A percentile compares a stretch with the other conserved stretches of the same genome.
Conservation (phyloP, 1,139 yeast species). For the Diutina scorzettiae region DNA sequence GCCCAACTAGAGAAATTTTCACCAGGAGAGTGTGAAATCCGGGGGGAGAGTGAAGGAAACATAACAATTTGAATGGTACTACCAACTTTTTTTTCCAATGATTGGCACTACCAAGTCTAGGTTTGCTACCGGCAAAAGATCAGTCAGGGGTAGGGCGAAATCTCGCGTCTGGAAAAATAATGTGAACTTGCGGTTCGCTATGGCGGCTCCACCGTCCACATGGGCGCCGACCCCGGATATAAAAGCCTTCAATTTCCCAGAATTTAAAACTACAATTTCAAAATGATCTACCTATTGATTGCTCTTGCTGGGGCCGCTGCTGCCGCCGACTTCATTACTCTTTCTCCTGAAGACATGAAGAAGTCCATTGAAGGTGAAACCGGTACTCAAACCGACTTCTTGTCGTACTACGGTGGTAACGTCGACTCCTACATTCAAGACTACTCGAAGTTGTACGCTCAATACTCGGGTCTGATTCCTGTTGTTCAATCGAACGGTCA, state of each 20-base stretch:
- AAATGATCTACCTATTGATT: slow-evolving; percentile 3
- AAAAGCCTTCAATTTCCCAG: too few relatives aligned
- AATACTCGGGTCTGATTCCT: slow-evolving; percentile 4
- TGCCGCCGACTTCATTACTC: background rate
- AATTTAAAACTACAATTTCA: background rate
- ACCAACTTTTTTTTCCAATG: too few relatives aligned
- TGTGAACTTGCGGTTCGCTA: too few relatives aligned
- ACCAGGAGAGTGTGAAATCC: too few relatives aligned
- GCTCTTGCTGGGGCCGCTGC: slow-evolving; percentile 2
- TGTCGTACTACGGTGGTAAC: background rate
- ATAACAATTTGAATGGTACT: too few relatives aligned
- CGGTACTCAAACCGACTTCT: background rate
- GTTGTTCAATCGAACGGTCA: background rate
- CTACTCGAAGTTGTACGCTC: slow-evolving; percentile 2
- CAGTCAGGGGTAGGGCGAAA: background rate
- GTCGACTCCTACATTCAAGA: background rate
- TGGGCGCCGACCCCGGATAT: too few relatives aligned
- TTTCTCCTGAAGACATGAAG: background rate
- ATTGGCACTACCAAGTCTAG: too few relatives aligned
- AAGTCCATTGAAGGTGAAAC: background rate
- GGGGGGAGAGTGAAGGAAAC: too few relatives aligned
- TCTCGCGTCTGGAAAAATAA: too few relatives aligned
- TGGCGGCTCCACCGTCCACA: too few relatives aligned
- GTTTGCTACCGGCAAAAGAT: too few relatives aligned
- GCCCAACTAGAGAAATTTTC: too few relatives aligned